A percentile compares a stretch with the other conserved stretches of the same genome.
Conservation (phyloP, 108 stramenopile genomes). For the Craspedostauros australis region DNA sequence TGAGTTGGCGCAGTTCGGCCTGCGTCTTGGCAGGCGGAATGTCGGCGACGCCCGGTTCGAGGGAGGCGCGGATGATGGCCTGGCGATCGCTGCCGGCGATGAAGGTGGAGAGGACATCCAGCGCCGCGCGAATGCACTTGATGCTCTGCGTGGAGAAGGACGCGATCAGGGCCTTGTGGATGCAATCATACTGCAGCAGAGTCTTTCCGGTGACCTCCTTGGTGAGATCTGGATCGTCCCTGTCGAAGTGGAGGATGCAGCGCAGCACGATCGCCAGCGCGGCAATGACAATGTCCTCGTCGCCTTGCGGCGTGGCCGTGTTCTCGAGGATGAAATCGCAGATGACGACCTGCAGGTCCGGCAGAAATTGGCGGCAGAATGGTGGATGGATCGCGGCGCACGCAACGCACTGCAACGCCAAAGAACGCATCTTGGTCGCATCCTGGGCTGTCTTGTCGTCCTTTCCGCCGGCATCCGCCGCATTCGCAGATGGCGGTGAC, state of each 20-base stretch:
- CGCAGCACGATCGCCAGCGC: constrained; percentile 57
- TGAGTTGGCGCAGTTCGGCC: constrained; percentile 52
- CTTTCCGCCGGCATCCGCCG: constrained; percentile 9
- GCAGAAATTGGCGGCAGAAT: constrained; percentile 29
- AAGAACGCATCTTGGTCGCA: constrained; percentile 5
- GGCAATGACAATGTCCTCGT: constrained; percentile 39
- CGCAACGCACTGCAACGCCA: constrained; percentile 31
- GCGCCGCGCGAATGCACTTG: constrained; percentile 46
- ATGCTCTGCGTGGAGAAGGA: constrained; percentile 25
- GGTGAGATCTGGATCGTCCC: constrained; percentile 48
- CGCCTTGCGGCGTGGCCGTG: constrained; percentile 1
- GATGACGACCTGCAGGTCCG: constrained; percentile 31
- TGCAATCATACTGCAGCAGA: constrained; percentile 7
- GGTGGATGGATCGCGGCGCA: constrained; percentile 36
- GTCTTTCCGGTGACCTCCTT: constrained; percentile 30
- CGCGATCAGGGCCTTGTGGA: constrained; percentile 23
- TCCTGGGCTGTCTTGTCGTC: background rate
- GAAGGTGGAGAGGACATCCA: constrained; percentile 74
- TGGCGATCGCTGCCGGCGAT: constrained; percentile 60
- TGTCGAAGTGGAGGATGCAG: constrained; percentile 65
- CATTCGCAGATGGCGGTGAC: no score
- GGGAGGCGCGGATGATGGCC: constrained; percentile 43
- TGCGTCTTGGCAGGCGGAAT: constrained; percentile 23
- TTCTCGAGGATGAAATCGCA: constrained; percentile 15
- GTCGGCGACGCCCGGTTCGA: constrained; percentile 22